phyloP scores from a whole-genome alignment of 768 basidiomycete genomes.

The Podaxis sp. region DNA sequence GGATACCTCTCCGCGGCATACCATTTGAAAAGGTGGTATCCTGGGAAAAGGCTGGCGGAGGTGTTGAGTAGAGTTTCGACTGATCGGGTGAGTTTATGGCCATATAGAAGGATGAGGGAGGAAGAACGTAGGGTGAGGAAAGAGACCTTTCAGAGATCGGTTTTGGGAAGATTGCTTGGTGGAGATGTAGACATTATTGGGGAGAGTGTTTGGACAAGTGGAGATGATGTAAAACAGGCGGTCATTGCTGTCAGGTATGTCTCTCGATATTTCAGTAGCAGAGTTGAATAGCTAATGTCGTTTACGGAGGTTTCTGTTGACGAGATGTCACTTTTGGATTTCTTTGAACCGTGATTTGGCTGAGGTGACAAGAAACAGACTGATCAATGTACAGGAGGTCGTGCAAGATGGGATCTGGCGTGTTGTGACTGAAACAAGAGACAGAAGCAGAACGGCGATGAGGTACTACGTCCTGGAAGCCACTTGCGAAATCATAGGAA shows the following conservation, averaged over 20 bases:
- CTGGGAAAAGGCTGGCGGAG: constrained; percentile 47
- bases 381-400: constrained; percentile 53
- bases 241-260: not conserved
- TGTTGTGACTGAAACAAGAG: constrained; percentile 29
- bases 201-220: constrained; percentile 54
- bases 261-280: not conserved
- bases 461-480: constrained; percentile 63
- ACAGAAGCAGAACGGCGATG: constrained; percentile 11
- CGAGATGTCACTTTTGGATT: constrained; percentile 60
- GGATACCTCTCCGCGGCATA: constrained; percentile 56
- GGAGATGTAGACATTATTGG: constrained; percentile 36
- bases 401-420: constrained; percentile 62
- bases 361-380: constrained; percentile 19
- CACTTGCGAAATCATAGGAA: constrained; percentile 74
- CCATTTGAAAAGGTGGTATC: constrained; percentile 45
- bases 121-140: constrained; percentile 40
- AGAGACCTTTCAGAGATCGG: constrained; percentile 44
- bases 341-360: constrained; percentile 48
- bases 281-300: not conserved
- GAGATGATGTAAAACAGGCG: constrained; percentile 58
- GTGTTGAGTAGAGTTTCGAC: constrained; percentile 38
- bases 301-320: constrained; percentile 56
- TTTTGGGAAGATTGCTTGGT: constrained; percentile 43
- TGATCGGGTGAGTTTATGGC: constrained; percentile 68
- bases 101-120: constrained; percentile 58